Evolutionary conservation across 2,329 filamentous ascomycete genomes (phyloP).

Genomic region (Teratosphaeria pseudoeucalypti): DNA sequence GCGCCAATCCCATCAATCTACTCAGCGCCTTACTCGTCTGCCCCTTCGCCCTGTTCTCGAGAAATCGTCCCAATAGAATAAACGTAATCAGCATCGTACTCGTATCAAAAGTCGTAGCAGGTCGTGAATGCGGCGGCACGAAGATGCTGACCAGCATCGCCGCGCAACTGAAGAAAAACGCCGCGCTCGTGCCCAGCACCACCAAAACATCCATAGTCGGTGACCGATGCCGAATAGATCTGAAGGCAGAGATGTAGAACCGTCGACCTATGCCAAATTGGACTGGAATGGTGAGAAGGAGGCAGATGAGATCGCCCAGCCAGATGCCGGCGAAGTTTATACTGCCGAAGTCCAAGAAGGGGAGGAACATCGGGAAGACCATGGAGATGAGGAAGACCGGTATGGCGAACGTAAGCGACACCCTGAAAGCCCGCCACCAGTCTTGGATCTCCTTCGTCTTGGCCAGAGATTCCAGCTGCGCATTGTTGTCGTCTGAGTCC

Average conservation of each 20-base stretch:
- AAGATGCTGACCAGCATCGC: constrained; percentile 76
- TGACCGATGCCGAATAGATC: constrained; percentile 78
- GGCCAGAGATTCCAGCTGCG: constrained; percentile 86
- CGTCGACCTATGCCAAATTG: constrained; percentile 94
- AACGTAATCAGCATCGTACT: constrained; percentile 98
- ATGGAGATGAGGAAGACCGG: constrained; percentile 91
- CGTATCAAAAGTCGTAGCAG: constrained; percentile 88
- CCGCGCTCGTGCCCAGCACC: constrained; percentile 83
- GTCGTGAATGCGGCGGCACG: constrained; percentile 64
- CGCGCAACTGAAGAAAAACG: constrained; percentile 89
- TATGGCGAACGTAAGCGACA: constrained; percentile 70
- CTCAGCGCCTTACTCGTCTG: constrained; percentile 93
- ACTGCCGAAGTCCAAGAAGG: constrained; percentile 64
- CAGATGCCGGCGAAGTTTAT: constrained; percentile 63
- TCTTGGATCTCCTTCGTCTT: constrained; percentile 95
- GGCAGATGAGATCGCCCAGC: constrained; percentile 76
- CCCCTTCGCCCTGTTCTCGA: constrained; percentile 91
- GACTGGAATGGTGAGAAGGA: constrained; percentile 77
- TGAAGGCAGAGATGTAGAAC: constrained; percentile 89
- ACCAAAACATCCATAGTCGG: constrained; percentile 98
- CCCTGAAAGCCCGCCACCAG: constrained; percentile 72
- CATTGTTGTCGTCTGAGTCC: constrained; percentile 90
- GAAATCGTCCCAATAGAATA: constrained; percentile 76
- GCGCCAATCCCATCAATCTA: constrained; percentile 86
- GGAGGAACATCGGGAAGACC: constrained; percentile 80